phyloP scores from a whole-genome alignment of 2,329 filamentous ascomycete genomes.

The Fusarium longipes region DNA sequence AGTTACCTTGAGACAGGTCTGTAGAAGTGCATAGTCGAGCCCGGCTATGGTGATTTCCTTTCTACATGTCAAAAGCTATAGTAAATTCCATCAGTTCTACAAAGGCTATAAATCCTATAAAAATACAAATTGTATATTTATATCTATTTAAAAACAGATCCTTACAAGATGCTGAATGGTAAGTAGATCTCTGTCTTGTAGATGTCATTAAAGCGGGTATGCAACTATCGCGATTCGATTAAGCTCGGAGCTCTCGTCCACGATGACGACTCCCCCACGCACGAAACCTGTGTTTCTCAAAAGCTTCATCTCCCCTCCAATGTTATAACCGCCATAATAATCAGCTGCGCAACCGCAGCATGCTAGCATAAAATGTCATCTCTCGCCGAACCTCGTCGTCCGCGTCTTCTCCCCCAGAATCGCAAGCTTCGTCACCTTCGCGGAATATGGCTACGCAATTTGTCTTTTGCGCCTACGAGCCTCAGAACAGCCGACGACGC shows the following conservation, averaged over 20 bases:
- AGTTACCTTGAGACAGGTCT: no score
- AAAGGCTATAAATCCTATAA: no score
- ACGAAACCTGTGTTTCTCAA: neutral
- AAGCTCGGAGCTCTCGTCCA: conserved; percentile 39
- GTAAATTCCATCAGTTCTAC: no score
- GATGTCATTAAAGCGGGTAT: conserved; percentile 42
- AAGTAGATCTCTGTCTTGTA: neutral
- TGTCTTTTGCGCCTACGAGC: conserved; percentile 72
- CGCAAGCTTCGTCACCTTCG: conserved; percentile 88
- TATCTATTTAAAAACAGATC: no score
- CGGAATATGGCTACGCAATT: conserved; percentile 87
- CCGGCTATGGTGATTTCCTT: no score
- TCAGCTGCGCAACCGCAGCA: conserved; percentile 38
- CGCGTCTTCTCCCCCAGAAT: conserved; percentile 75
- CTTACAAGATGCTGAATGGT: no score
- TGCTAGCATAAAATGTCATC: conserved; percentile 49
- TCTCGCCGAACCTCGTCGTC: conserved; percentile 55
- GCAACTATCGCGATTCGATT: conserved; percentile 44
- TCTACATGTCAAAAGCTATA: no score
- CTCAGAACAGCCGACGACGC: conserved; percentile 82
- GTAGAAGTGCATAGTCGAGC: no score
- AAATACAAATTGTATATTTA: no score
- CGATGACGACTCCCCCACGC: conserved; percentile 33
- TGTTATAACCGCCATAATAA: conserved; percentile 29
- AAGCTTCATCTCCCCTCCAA: conserved; percentile 22